Conservation (phyloP, 352 stramenopile species). For the Pythium utonaiense region DNA sequence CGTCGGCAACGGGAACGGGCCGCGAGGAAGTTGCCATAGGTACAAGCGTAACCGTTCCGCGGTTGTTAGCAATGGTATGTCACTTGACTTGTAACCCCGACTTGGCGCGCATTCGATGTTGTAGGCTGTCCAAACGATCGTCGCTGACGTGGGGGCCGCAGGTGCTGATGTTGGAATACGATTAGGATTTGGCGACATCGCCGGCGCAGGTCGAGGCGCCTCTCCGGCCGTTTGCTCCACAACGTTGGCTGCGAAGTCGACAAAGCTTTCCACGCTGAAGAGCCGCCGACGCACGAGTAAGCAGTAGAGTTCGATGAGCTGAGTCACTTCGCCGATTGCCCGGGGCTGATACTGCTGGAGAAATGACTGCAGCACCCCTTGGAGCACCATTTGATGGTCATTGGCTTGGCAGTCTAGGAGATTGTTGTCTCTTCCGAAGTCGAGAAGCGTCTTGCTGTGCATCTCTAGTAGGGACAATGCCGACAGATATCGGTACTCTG, state of each 20-base stretch:
- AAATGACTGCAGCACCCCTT: constrained; percentile 72
- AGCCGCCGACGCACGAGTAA: constrained; percentile 67
- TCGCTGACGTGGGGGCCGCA: constrained; percentile 19
- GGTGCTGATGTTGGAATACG: constrained; percentile 6
- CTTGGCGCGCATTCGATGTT: constrained; percentile 84
- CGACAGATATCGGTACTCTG: constrained; percentile 81
- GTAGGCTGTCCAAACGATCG: constrained; percentile 71
- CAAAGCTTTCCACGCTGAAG: constrained; percentile 70
- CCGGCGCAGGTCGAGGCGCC: neutral
- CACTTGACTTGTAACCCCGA: constrained; percentile 80
- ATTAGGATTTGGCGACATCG: constrained; percentile 23
- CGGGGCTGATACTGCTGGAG: constrained; percentile 75
- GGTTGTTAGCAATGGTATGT: constrained; percentile 62
- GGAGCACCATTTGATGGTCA: constrained; percentile 68
- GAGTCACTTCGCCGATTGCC: constrained; percentile 68
- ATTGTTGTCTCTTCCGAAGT: constrained; percentile 53
- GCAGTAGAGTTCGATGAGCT: constrained; percentile 81
- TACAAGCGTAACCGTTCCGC: constrained; percentile 73
- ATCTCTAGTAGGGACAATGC: constrained; percentile 78
- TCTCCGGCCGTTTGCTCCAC: constrained; percentile 34
- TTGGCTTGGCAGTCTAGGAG: constrained; percentile 37
- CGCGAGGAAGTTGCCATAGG: constrained; percentile 79
- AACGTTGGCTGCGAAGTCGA: constrained; percentile 60
- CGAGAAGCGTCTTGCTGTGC: constrained; percentile 63
- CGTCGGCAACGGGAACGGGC: constrained; percentile 61